Conservation (phyloP, 2,329 filamentous ascomycete species). For the Aspergillus pseudonomiae region DNA sequence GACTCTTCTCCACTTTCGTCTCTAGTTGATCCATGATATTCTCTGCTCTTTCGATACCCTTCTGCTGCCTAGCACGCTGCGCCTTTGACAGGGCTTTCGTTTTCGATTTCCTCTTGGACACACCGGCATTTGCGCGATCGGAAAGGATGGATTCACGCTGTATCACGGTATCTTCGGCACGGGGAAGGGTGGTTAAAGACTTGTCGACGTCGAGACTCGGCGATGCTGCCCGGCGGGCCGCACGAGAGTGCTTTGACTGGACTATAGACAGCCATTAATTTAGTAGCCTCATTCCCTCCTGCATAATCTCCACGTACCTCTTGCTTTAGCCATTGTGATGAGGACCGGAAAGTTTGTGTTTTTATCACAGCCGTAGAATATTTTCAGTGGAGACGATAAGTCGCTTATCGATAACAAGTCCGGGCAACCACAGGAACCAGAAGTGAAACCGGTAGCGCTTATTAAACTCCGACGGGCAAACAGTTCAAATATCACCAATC, state of each 20-base stretch:
- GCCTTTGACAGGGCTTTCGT: conserved; percentile 54
- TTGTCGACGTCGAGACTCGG: conserved; percentile 58
- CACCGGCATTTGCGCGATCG: conserved; percentile 53
- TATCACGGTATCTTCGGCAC: conserved; percentile 41
- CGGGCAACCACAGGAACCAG: conserved; percentile 31
- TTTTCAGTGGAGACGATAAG: conserved; percentile 31
- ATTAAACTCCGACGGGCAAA: conserved; percentile 9
- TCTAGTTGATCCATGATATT: conserved; percentile 57
- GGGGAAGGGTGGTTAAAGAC: conserved; percentile 48
- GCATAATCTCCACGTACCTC: conserved; percentile 26
- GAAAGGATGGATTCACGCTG: conserved; percentile 52
- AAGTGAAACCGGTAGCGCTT: conserved; percentile 26
- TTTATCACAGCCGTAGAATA: conserved; percentile 12
- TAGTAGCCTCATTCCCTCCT: conserved; percentile 3
- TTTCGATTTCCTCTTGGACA: conserved; percentile 55
- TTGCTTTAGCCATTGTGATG: conserved; percentile 44
- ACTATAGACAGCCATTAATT: conserved; percentile 38
- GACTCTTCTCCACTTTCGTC: conserved; percentile 58
- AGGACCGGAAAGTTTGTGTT: background rate
- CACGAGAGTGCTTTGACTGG: conserved; percentile 59
- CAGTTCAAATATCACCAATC: background rate
- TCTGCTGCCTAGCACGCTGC: conserved; percentile 58
- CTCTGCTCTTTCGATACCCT: conserved; percentile 59
- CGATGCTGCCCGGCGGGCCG: conserved; percentile 59
- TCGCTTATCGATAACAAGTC: conserved; percentile 43